Percentiles rank a stretch among this genome's conserved stretches.
Conservation (phyloP, 2,329 filamentous ascomycete species). For the Herpomyces periplanetae region DNA sequence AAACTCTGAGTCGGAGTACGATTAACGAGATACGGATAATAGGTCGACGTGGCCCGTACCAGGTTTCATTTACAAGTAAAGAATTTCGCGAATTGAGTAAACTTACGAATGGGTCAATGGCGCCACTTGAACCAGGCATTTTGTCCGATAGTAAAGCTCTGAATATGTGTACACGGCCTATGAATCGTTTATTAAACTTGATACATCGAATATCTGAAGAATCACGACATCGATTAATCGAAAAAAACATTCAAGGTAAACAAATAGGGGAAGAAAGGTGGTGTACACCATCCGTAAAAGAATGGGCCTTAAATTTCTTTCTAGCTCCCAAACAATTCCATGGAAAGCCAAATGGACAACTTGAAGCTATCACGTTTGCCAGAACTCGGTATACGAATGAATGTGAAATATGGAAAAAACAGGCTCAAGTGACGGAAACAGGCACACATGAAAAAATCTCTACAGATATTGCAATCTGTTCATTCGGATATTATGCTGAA, state of each 20-base stretch:
- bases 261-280: too few species aligned
- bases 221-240: slow-evolving; percentile 14
- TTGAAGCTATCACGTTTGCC: slow-evolving; percentile 27
- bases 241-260: too few species aligned
- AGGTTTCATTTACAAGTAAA: slow-evolving; percentile 77
- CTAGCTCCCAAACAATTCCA: slow-evolving; percentile 33
- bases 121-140: slow-evolving; percentile 21
- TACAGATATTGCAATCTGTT: slow-evolving; percentile 41
- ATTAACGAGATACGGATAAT: slow-evolving; percentile 52
- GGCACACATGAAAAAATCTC: slow-evolving; percentile 15
- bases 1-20: slow-evolving; percentile 25
- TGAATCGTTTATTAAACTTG: slow-evolving; percentile 31
- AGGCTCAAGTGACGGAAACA: slow-evolving; percentile 11
- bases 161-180: slow-evolving; percentile 21
- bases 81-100: slow-evolving; percentile 61
- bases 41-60: slow-evolving; percentile 52
- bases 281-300: slow-evolving; percentile 15
- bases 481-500: slow-evolving; percentile 68
- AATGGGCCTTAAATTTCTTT: slow-evolving; percentile 56
- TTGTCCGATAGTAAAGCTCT: slow-evolving; percentile 12
- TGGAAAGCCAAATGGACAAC: slow-evolving; percentile 10
- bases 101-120: slow-evolving; percentile 27
- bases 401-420: slow-evolving; percentile 7
- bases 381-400: slow-evolving; percentile 11
- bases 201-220: slow-evolving; percentile 48